Conservation (phyloP, 352 stramenopile species). For the Aphanomyces euteiches region DNA sequence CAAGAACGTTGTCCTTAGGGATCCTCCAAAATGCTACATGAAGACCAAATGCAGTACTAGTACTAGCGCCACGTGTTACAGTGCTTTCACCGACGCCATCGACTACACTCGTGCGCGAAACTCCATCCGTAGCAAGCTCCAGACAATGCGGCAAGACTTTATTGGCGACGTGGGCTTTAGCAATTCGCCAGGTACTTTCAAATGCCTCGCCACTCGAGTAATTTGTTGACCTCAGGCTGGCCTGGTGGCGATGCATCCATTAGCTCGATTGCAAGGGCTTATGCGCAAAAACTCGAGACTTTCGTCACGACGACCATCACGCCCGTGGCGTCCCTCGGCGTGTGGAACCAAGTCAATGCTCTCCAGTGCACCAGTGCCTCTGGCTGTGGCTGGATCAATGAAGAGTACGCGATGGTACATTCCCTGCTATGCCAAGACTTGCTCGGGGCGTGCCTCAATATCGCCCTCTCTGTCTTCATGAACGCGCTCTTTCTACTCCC, state of each 20-base stretch:
- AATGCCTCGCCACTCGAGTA: not conserved
- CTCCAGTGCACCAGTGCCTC: slow-evolving; percentile 48
- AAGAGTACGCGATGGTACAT: slow-evolving; percentile 76
- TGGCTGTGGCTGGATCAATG: slow-evolving; percentile 73
- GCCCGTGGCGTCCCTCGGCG: slow-evolving; percentile 45
- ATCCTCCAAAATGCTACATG: slow-evolving; percentile 66
- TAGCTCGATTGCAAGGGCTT: not conserved
- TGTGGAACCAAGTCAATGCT: slow-evolving; percentile 42
- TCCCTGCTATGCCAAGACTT: slow-evolving; percentile 67
- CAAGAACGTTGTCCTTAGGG: not conserved
- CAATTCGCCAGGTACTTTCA: slow-evolving; percentile 47
- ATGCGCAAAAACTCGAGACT: slow-evolving; percentile 36
- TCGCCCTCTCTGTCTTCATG: slow-evolving; percentile 76
- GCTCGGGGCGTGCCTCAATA: slow-evolving; percentile 71
- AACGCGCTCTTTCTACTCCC: slow-evolving; percentile 71
- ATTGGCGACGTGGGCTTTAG: slow-evolving; percentile 57
- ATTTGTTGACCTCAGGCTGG: slow-evolving; percentile 38
- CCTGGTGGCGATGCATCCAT: not conserved
- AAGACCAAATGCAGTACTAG: slow-evolving; percentile 39
- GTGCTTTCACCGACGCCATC: slow-evolving; percentile 51
- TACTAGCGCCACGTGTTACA: slow-evolving; percentile 37
- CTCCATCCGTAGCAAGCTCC: slow-evolving; percentile 54
- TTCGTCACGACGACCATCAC: slow-evolving; percentile 59
- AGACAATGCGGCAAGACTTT: slow-evolving; percentile 70
- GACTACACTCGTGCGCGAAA: slow-evolving; percentile 58